Base-by-base conservation (phyloP, 2,329 filamentous ascomycete genomes). In the Colletotrichum euphorbiae region DNA sequence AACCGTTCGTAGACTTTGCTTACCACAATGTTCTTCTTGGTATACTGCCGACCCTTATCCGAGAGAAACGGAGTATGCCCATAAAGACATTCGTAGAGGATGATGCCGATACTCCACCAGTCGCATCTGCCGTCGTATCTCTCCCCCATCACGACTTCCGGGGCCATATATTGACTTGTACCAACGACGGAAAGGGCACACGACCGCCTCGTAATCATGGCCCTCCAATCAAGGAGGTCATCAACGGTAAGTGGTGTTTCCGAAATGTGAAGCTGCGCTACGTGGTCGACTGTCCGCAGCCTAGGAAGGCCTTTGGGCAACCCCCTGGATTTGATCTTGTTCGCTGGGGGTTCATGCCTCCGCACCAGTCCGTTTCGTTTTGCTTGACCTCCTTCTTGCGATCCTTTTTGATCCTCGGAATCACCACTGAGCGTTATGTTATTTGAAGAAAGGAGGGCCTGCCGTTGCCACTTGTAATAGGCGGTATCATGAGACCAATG, bases 101-200 rank as follows among this genome's bases (percentile, higher is more conserved):
- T 98, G 75, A 98, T 90, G 60, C 94, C 95, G 73, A 98, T 88
- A 80, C 94, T 98, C 95, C 93, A 98, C 93, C 88, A 98, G 80
- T 98, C 95, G 80, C 95, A 98, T 75, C 95, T 87, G 33, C 93
- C 95, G 79, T 98, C 96, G 77, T 98, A 98, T 42, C 86, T 81
- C 55, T 93, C 87, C 31, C 94, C 93, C 71, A 87, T 84, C 66
- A 98, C 90, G 17, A 98, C 93, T 81, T 98, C 96, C 2, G 95
- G 95, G 0, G 96, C 95, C 96, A 98, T 98, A 81, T 98, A 98
- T 76, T 98, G 95, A 77, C 94, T 97, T 2, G 96, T 98, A 2
- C 95, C 95, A 11, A 98, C 95, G 1, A 97, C 90, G 51, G 94
- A 97, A 72, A 90, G 88, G 1, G 95, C 95, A 38, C 93, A 86